Percentiles rank a stretch among this genome's conserved stretches.
phyloP scores from a whole-genome alignment of 2,329 filamentous ascomycete genomes.

The Cyphellophora attinorum region DNA sequence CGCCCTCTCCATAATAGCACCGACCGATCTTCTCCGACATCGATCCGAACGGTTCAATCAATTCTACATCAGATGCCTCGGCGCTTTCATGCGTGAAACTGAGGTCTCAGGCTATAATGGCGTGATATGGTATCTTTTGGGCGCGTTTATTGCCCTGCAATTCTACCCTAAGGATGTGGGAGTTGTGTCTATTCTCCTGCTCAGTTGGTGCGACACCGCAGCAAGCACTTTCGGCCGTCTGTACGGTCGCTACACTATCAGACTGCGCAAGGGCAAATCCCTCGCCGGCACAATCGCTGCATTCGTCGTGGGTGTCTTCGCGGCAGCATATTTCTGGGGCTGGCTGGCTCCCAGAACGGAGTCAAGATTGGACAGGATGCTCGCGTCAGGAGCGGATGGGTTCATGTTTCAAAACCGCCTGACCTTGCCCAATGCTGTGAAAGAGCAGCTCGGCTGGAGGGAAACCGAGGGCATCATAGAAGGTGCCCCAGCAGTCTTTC shows the following conservation, averaged over 20 bases:
- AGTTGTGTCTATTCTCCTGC: conserved; percentile 76
- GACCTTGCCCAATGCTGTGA: conserved; percentile 54
- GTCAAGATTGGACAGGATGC: conserved; percentile 42
- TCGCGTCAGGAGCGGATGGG: conserved; percentile 35
- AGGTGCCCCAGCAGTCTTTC: conserved; percentile 63
- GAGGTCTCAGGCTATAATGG: conserved; percentile 93
- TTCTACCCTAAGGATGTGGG: conserved; percentile 91
- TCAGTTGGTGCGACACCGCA: conserved; percentile 97
- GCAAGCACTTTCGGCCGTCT: conserved; percentile 87
- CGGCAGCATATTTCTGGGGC: conserved; percentile 81
- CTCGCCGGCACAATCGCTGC: conserved; percentile 81
- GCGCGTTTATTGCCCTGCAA: conserved; percentile 74
- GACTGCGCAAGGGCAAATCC: conserved; percentile 79
- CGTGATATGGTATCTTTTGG: conserved; percentile 91
- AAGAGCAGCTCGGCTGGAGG: conserved; percentile 52
- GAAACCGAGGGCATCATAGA: conserved; percentile 51
- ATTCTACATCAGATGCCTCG: conserved; percentile 73
- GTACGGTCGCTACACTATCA: conserved; percentile 80
- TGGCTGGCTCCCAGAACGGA: conserved; percentile 63
- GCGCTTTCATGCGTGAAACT: conserved; percentile 92
- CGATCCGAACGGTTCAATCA: conserved; percentile 72
- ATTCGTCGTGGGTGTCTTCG: conserved; percentile 70
- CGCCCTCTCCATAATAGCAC: conserved; percentile 72
- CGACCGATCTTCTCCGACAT: conserved; percentile 74
- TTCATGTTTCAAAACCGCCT: conserved; percentile 78